Evolutionary conservation across 192 early-diverging fungal genomes (phyloP).

Genomic region (Coemansia sp.): DNA sequence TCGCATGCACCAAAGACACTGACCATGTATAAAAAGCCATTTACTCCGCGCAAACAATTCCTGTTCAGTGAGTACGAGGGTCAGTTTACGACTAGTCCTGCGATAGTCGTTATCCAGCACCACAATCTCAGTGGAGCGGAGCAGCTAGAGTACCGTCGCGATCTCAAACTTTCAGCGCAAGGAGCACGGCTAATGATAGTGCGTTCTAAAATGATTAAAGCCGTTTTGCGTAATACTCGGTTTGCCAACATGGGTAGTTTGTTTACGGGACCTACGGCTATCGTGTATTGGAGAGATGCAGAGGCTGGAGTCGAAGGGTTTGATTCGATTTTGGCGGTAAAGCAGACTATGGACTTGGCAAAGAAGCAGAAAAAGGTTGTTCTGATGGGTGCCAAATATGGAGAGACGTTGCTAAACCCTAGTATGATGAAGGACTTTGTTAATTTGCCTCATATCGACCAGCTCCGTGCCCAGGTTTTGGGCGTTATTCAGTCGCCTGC

Average conservation of each 20-base stretch:
- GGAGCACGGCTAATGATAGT: conserved; percentile 43
- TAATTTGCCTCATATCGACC: conserved; percentile 31
- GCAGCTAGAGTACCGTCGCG: conserved; percentile 25
- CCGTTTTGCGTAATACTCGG: conserved; percentile 45
- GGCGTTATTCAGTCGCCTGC: conserved; percentile 43
- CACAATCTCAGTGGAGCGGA: conserved; percentile 48
- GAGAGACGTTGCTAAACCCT: conserved; percentile 37
- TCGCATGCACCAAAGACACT: conserved; percentile 33
- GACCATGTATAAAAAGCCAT: conserved; percentile 54
- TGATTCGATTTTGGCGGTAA: conserved; percentile 16
- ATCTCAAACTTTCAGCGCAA: conserved; percentile 26
- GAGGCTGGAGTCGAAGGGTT: not conserved
- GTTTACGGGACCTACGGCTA: conserved; percentile 49
- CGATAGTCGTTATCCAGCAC: conserved; percentile 42
- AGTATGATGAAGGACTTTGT: conserved; percentile 41
- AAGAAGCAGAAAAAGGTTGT: conserved; percentile 37
- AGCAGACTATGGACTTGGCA: conserved; percentile 27
- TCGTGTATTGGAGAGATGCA: conserved; percentile 30
- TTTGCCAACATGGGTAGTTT: conserved; percentile 33
- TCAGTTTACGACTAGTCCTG: conserved; percentile 26
- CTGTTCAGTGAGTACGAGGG: conserved; percentile 48
- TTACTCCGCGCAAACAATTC: conserved; percentile 50
- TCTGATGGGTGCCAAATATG: conserved; percentile 43
- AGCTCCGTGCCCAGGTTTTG: conserved; percentile 44
- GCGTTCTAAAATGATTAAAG: conserved; percentile 43